Conservation (phyloP, 805 yeast genomes). For the Wickerhamomyces strasburgensis region DNA sequence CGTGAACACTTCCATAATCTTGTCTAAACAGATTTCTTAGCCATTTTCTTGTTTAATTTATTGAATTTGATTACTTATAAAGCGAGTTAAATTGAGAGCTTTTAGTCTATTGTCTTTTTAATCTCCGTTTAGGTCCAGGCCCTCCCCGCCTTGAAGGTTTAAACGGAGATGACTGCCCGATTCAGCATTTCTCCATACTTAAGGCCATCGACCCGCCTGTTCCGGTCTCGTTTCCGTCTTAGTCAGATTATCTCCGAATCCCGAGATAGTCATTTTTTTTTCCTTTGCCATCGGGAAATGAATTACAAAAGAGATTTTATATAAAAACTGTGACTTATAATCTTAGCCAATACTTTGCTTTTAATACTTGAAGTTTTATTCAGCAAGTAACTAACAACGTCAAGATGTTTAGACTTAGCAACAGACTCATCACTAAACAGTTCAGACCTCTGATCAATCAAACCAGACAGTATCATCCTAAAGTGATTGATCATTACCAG, state of each 20-base stretch:
- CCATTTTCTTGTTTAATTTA: too few species aligned
- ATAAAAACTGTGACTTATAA: too few species aligned
- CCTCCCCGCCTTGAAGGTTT: too few species aligned
- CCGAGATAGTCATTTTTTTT: background rate
- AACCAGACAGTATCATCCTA: slow-evolving; percentile 68
- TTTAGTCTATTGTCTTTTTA: background rate
- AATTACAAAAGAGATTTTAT: too few species aligned
- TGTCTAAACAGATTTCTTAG: too few species aligned
- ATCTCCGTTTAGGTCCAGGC: background rate
- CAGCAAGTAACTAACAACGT: too few species aligned
- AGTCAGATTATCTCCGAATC: background rate
- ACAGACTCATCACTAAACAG: slow-evolving; percentile 13
- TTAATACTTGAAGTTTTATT: too few species aligned
- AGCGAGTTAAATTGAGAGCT: too few species aligned
- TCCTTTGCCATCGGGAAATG: background rate
- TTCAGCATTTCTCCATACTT: background rate
- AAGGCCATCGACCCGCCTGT: background rate
- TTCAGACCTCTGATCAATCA: slow-evolving; percentile 22
- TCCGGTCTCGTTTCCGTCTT: too few species aligned
- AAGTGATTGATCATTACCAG: slow-evolving; percentile 92
- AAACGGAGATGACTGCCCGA: too few species aligned
- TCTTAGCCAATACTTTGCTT: too few species aligned
- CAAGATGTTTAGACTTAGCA: slow-evolving; percentile 20
- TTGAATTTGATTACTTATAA: too few species aligned
- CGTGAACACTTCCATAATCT: slow-evolving; percentile 53